A percentile compares a stretch with the other conserved stretches of the same genome.
Evolutionary conservation across 2,329 filamentous ascomycete genomes (phyloP).

Genomic region (Calonectria fujianensis): DNA sequence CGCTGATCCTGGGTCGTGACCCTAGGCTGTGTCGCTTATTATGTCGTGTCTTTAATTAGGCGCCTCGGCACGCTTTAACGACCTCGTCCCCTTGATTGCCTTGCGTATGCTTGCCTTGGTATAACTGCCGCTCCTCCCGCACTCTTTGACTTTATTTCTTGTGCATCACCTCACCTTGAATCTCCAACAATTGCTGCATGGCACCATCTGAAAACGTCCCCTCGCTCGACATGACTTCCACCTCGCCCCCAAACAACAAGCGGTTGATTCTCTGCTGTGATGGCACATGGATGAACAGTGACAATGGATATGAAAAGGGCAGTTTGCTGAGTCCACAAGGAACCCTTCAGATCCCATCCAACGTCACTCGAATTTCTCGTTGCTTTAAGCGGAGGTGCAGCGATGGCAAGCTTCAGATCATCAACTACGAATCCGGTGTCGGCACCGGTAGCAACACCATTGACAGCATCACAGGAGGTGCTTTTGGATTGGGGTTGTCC

Average conservation of each 20-base stretch:
- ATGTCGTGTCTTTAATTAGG: constrained; percentile 39
- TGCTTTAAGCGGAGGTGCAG: constrained; percentile 71
- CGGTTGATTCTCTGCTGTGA: constrained; percentile 72
- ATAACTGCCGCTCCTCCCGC: not conserved
- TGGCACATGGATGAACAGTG: constrained; percentile 73
- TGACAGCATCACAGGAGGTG: constrained; percentile 72
- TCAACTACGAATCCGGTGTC: constrained; percentile 77
- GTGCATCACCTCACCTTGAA: not conserved
- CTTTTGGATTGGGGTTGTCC: constrained; percentile 72
- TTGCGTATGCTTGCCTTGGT: constrained; percentile 8
- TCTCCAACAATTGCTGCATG: not conserved
- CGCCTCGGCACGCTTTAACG: constrained; percentile 21
- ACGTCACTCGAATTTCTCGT: constrained; percentile 76
- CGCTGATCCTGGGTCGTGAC: constrained; percentile 45
- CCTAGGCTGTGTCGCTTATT: constrained; percentile 51
- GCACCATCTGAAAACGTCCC: not conserved
- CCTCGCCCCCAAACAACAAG: constrained; percentile 58
- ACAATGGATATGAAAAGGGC: constrained; percentile 67
- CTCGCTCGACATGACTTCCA: constrained; percentile 13
- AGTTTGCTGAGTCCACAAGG: constrained; percentile 60
- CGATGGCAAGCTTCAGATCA: constrained; percentile 74
- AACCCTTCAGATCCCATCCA: constrained; percentile 72
- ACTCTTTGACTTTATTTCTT: not conserved
- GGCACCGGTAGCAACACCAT: constrained; percentile 71
- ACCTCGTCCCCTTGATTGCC: constrained; percentile 20